These are phyloP conservation scores for Cladosporium cucumerinum DNA, from an alignment of 2,329 filamentous ascomycete genomes.

Conservation along the genomic window DNA sequence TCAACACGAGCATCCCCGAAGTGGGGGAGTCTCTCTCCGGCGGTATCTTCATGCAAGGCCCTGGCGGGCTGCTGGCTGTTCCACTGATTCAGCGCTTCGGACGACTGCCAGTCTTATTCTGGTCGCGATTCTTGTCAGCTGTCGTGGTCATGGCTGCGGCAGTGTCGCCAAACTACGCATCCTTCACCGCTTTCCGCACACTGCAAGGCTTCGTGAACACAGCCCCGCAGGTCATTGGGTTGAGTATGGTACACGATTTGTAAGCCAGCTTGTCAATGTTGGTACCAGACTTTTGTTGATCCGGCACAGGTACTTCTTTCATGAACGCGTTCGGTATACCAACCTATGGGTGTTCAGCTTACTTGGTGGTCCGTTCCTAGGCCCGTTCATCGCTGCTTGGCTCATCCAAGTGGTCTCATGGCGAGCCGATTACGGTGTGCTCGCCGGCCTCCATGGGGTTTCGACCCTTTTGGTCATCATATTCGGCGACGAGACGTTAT, in stretches of 20 bases:
- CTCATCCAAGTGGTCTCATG: slow-evolving; percentile 14
- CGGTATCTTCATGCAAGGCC: neutral
- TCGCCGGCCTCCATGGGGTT: slow-evolving; percentile 2
- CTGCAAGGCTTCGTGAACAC: slow-evolving; percentile 31
- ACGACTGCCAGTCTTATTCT: slow-evolving; percentile 33
- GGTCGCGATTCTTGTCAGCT: slow-evolving; percentile 26
- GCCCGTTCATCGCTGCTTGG: slow-evolving; percentile 22
- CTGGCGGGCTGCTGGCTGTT: slow-evolving; percentile 17
- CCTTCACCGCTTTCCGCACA: slow-evolving; percentile 29
- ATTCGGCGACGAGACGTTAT: neutral
- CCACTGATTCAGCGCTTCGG: slow-evolving; percentile 25
- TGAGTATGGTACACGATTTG: slow-evolving; percentile 36
- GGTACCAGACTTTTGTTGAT: no score
- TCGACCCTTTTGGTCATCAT: neutral
- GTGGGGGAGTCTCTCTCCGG: neutral
- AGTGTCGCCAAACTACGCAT: slow-evolving; percentile 22
- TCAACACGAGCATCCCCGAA: neutral
- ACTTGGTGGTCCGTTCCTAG: slow-evolving; percentile 20
- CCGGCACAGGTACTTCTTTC: no score
- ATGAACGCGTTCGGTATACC: slow-evolving; percentile 37
- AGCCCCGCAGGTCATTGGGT: slow-evolving; percentile 28
- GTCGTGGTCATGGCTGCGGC: slow-evolving; percentile 24
- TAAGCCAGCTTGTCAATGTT: no score
- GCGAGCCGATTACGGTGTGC: slow-evolving; percentile 19
- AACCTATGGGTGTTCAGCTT: slow-evolving; percentile 35